Conservation (phyloP, 2,329 filamentous ascomycete genomes). For the Aspergillus latus region DNA sequence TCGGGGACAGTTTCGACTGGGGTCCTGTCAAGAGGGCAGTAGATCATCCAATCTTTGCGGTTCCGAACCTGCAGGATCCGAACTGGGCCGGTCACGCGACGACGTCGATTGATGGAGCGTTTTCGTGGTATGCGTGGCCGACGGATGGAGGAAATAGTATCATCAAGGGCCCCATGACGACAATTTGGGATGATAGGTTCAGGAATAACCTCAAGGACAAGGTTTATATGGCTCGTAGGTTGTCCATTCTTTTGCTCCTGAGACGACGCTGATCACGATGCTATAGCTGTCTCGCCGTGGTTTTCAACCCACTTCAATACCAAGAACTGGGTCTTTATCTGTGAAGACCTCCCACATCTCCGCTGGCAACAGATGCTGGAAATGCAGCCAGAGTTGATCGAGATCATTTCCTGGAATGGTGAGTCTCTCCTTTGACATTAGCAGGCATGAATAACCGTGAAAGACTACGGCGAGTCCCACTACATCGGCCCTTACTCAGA, state of each 20-base stretch:
- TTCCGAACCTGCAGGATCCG: constrained; percentile 21
- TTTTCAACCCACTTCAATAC: constrained; percentile 46
- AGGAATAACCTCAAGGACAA: constrained; percentile 28
- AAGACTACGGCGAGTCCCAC: constrained; percentile 47
- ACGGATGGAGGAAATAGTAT: constrained; percentile 37
- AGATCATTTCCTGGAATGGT: constrained; percentile 45
- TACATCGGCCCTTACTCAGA: constrained; percentile 43
- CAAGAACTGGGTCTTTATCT: constrained; percentile 47
- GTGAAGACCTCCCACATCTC: constrained; percentile 40
- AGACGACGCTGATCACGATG: not conserved
- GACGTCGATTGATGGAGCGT: constrained; percentile 29
- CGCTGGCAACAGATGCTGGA: constrained; percentile 45
- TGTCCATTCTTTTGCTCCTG: not conserved
- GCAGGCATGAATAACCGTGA: no score
- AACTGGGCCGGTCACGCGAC: constrained; percentile 12
- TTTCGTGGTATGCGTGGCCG: constrained; percentile 37
- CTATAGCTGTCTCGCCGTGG: constrained; percentile 46
- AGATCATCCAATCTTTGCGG: constrained; percentile 22
- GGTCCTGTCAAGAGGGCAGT: constrained; percentile 28
- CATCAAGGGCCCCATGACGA: constrained; percentile 33
- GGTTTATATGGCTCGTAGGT: constrained; percentile 36
- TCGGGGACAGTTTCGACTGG: constrained; percentile 36
- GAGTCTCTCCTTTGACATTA: constrained; percentile 2
- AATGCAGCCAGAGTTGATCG: constrained; percentile 40
- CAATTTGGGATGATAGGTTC: constrained; percentile 34